Evolutionary conservation across 2,329 filamentous ascomycete genomes (phyloP), one percentile per base, ranked within the genome.

Genomic region (Fonsecaea multimorphosa): DNA sequence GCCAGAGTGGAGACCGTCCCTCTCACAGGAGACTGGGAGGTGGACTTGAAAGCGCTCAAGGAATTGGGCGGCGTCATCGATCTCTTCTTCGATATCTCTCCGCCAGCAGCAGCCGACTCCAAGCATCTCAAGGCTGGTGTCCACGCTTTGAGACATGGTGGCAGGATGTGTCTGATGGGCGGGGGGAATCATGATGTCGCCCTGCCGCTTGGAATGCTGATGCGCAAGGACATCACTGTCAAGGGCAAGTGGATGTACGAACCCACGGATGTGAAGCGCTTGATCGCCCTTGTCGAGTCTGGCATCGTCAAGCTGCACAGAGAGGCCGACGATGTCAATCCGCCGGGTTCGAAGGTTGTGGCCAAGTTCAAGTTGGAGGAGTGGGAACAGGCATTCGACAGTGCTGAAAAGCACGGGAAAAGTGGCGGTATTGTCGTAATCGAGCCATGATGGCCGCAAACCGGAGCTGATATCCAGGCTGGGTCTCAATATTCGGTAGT

Each of bases 51-150:
- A 0, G 76, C 76, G 0, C 68, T 84, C 29, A 52, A 52, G 34
- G 67, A 68, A 29, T 70, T 71, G 0, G 74, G 74, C 29, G 78
- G 77, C 0, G 67, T 71, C 9, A 73, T 78, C 5, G 82, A 86
- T 68, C 81, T 78, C 0, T 81, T 78, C 65, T 75, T 84, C 60
- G 84, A 86, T 68, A 78, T 84, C 32, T 79, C 79, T 0, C 83
- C 83, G 0, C 73, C 76, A 0, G 77, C 76, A 2, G 69, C 69
- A 1, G 73, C 73, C 2, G 77, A 77, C 0, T 76, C 79, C 2
- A 75, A 78, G 1, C 80, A 80, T 56, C 69, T 80, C 19, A 77
- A 77, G 68, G 70, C 71, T 1, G 77, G 77, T 9, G 75, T 80
- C 46, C 52, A 70, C 16, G 74, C 78, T 6, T 75, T 79, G 1